A percentile compares a stretch with the other conserved stretches of the same genome.
These are phyloP conservation scores for Hyaloscypha hepaticicola DNA, from an alignment of 495 filamentous ascomycete genomes.

Conservation along the genomic window DNA sequence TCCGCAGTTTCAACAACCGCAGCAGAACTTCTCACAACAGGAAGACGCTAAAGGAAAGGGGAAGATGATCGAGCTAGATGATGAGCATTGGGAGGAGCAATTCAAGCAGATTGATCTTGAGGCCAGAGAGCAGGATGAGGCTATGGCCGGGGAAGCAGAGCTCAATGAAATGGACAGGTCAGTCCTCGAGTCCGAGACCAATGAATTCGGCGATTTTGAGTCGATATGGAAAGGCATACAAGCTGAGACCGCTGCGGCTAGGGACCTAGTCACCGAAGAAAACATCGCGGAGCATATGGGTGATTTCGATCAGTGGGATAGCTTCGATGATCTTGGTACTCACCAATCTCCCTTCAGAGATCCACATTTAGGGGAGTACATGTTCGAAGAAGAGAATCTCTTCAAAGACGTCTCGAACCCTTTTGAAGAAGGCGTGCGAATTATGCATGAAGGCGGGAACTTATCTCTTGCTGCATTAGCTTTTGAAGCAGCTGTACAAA, in stretches of 20 bases:
- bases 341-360: slow-evolving; percentile 61
- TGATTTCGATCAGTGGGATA: slow-evolving; percentile 69
- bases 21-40: slow-evolving; percentile 35
- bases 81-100: slow-evolving; percentile 92
- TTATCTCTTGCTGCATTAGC: slow-evolving; percentile 90
- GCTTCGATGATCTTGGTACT: slow-evolving; percentile 61
- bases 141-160: slow-evolving; percentile 77
- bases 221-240: slow-evolving; percentile 83
- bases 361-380: slow-evolving; percentile 80
- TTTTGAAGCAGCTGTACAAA: slow-evolving; percentile 95
- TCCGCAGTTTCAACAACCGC: slow-evolving; percentile 38
- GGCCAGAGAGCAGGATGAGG: slow-evolving; percentile 50
- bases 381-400: slow-evolving; percentile 91
- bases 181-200: slow-evolving; percentile 58
- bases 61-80: slow-evolving; percentile 88
- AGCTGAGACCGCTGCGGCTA: slow-evolving; percentile 72
- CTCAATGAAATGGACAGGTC: slow-evolving; percentile 88
- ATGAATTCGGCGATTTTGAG: slow-evolving; percentile 81
- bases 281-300: slow-evolving; percentile 58
- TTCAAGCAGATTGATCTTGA: slow-evolving; percentile 85
- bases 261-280: slow-evolving; percentile 67
- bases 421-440: slow-evolving; percentile 86
- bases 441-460: slow-evolving; percentile 90
- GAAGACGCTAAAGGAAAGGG: slow-evolving; percentile 80
- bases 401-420: slow-evolving; percentile 75